Base-by-base conservation (phyloP, 768 basidiomycete species). In the Serendipita sp. region DNA sequence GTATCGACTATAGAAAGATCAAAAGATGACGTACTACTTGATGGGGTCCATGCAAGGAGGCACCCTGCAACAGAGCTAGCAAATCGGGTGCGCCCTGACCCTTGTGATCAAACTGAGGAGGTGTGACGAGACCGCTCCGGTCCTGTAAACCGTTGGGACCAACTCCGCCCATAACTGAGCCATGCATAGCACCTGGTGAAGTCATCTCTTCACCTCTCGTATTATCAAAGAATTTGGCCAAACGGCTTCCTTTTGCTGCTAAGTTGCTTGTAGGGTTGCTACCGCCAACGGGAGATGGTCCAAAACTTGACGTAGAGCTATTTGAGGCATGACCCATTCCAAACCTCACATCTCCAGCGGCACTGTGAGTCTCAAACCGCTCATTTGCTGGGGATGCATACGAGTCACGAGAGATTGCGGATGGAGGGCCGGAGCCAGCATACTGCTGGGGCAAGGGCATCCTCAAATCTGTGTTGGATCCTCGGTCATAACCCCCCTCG, bases 391-490 rank as follows among this genome's bases (percentile, higher is more conserved):
- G 56, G 8, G 56, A 60, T 16, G 5, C 56, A n/a, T 60, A 60
- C 0, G 56, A n/a, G 36, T 38, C 36, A 11, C 56, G 56, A 28
- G 28, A n/a, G 10, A 60, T 30, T 10, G 28, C 0, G 18, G 48
- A 52, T n/a, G 56, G 56, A 10, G 56, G 56, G 34, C 56, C 56
- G n/a, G 30, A n/a, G 4, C 56, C 56, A 60, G 23, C 13, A 18
- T 60, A n/a, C n/a, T 60, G 56, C n/a, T 60, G 56, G 32, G 56
- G 56, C 56, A 60, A 28, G 28, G 56, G 56, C 56, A 60, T 60
- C 16, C 56, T 23, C 10, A 60, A n/a, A 18, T 60, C 56, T 52
- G 48, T 52, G 16, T 35, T 35, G 8, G 56, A 30, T 10, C 4
- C 30, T 30, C 56, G 4, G 36, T 38, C 56, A 36, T 38, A 32